phyloP scores from a whole-genome alignment of 2,329 filamentous ascomycete genomes.

The Sporothrix mexicana region DNA sequence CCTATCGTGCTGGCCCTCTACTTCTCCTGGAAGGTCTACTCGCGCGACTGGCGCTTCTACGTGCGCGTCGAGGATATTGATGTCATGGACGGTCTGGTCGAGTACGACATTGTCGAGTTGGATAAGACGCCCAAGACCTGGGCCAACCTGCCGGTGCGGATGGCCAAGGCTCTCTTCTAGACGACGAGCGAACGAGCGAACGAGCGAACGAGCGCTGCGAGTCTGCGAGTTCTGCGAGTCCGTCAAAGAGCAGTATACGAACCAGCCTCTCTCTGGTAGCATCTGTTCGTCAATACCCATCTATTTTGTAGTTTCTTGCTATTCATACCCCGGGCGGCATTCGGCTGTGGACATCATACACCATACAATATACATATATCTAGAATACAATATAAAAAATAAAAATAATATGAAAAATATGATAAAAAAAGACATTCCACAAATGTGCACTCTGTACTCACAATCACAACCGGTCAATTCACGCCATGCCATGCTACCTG shows the following conservation, averaged over 20 bases:
- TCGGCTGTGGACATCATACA: neutral
- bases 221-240: neutral
- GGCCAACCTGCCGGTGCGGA: conserved; percentile 47
- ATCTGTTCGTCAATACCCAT: too few relatives aligned
- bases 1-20: conserved; percentile 65
- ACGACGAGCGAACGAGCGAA: neutral
- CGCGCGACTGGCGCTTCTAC: conserved; percentile 60
- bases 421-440: too few relatives aligned
- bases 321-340: neutral
- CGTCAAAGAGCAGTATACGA: too few relatives aligned
- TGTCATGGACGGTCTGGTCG: conserved; percentile 62
- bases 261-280: too few relatives aligned
- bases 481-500: neutral
- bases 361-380: neutral
- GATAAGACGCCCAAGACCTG: conserved; percentile 46
- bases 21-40: conserved; percentile 68
- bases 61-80: conserved; percentile 66
- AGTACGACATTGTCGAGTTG: conserved; percentile 48
- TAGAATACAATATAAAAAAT: too few relatives aligned
- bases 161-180: conserved; percentile 47
- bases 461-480: too few relatives aligned
- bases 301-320: too few relatives aligned
- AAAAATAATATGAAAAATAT: too few relatives aligned
- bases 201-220: neutral
- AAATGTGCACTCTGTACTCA: too few relatives aligned